phyloP scores from a whole-genome alignment of 108 stramenopile species.

The Cylindrotheca fusiformis region DNA sequence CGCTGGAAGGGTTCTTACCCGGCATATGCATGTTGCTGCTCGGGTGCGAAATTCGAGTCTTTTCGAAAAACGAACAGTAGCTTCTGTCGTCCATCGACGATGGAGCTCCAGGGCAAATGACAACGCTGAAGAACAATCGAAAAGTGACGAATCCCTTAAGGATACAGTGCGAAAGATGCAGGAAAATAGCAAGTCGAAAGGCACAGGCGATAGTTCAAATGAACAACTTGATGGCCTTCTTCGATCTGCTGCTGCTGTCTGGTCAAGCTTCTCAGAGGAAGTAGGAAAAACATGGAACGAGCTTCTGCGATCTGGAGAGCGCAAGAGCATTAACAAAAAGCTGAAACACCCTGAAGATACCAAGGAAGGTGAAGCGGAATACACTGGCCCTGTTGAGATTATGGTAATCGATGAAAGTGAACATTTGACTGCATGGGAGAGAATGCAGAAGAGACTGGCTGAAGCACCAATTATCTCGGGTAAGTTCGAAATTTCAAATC shows the following conservation, averaged over 20 bases:
- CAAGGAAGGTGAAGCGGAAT: slow-evolving; percentile 62
- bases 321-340: slow-evolving; percentile 82
- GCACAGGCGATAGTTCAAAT: slow-evolving; percentile 2
- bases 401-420: slow-evolving; percentile 94
- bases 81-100: too few relatives aligned
- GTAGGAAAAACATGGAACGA: slow-evolving; percentile 80
- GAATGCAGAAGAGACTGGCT: slow-evolving; percentile 86
- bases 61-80: too few relatives aligned
- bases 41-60: too few relatives aligned
- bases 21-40: too few relatives aligned
- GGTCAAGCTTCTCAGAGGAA: slow-evolving; percentile 44
- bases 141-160: slow-evolving; percentile 20
- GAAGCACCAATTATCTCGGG: slow-evolving; percentile 94
- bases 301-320: slow-evolving; percentile 63
- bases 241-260: slow-evolving; percentile 18
- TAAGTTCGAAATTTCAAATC: slow-evolving; percentile 10
- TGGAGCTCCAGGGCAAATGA: background rate
- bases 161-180: slow-evolving; percentile 35
- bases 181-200: slow-evolving; percentile 5
- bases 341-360: slow-evolving; percentile 56
- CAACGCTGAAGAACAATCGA: background rate
- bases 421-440: slow-evolving; percentile 90
- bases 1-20: too few relatives aligned
- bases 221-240: slow-evolving; percentile 18
- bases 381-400: slow-evolving; percentile 76